Evolutionary conservation across 768 basidiomycete species (phyloP), one percentile per base, ranked within the genome.

Genomic region (Goffeauzyma gilvescens): DNA sequence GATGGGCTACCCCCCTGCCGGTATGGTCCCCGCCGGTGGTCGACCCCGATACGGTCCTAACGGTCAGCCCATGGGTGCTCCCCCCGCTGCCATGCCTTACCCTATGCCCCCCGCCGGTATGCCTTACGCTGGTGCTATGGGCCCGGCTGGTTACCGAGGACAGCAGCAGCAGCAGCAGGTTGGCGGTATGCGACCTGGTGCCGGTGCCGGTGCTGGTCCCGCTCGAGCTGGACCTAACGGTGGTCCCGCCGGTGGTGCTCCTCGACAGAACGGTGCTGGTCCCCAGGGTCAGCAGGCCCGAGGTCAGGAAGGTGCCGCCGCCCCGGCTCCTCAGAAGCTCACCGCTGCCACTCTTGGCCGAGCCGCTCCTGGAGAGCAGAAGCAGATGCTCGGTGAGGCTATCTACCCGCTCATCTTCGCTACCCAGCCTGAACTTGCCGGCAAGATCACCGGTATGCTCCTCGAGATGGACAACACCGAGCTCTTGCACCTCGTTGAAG

Each of bases 381-480:
- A 98, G 72, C 93, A 98, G 66, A 86, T 95, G 80, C 72, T 98
- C 36, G 93, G 93, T 54, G 93, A 98, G 68, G 75, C 81, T 38
- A 76, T 95, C 54, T 95, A 95, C 69, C 78, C 90, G 74, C 79
- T 75, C 61, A 89, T 95, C 51, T 74, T 71, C 45, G 59, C 66
- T 18, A 63, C 77, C 44, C 79, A 96, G 56, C 84, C 87, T 45
- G 89, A 90, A 17, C 70, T 93, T 60, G 87, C 93, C 51, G 93
- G 93, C 48, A 95, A 95, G 73, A 93, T 95, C 65, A 95, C 89
- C 32, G 89, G 86, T 50, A 95, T 95, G 89, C 71, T 95, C 59
- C 75, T 95, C 51, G 89, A 98, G 75, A 96, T 98, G 90, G 89
- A 95, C 65, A 90, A 90, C 68, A 60, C 72, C 36, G 93, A 96